Evolutionary conservation across 2,329 filamentous ascomycete genomes (phyloP).

Genomic region (Aspergillus uvarum): DNA sequence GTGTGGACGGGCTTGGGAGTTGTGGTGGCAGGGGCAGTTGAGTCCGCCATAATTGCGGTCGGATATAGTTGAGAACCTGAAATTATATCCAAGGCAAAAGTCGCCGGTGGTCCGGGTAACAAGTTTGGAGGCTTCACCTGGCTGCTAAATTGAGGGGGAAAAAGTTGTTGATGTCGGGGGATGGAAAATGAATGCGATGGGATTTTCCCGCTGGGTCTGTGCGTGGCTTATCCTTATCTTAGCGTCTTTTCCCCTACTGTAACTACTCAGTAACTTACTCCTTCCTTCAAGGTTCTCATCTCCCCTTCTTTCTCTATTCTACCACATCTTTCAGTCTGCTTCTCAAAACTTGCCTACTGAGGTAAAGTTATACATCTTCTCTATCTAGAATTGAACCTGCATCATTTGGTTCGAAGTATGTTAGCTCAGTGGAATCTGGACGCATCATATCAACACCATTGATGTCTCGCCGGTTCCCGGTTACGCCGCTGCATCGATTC

Average conservation of each 20-base stretch:
- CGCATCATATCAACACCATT: neutral
- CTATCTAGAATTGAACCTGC: neutral
- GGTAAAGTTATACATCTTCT: neutral
- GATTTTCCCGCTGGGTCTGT: slow-evolving; percentile 38
- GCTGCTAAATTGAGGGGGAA: neutral
- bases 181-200: slow-evolving; percentile 14
- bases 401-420: neutral
- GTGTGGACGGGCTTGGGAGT: slow-evolving; percentile 70
- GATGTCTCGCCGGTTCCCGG: neutral
- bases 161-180: neutral
- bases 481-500: neutral
- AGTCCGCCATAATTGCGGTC: slow-evolving; percentile 24
- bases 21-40: slow-evolving; percentile 37
- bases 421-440: neutral
- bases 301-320: neutral
- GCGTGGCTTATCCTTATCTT: slow-evolving; percentile 39
- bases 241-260: slow-evolving; percentile 23
- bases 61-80: neutral
- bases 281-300: too few species aligned
- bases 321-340: neutral
- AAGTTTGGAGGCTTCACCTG: neutral
- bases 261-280: neutral
- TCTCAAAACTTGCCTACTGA: neutral
- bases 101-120: neutral
- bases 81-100: neutral